These are phyloP conservation scores for Zasmidium cellare DNA, from an alignment of 2,329 filamentous ascomycete species.

Conservation along the genomic window DNA sequence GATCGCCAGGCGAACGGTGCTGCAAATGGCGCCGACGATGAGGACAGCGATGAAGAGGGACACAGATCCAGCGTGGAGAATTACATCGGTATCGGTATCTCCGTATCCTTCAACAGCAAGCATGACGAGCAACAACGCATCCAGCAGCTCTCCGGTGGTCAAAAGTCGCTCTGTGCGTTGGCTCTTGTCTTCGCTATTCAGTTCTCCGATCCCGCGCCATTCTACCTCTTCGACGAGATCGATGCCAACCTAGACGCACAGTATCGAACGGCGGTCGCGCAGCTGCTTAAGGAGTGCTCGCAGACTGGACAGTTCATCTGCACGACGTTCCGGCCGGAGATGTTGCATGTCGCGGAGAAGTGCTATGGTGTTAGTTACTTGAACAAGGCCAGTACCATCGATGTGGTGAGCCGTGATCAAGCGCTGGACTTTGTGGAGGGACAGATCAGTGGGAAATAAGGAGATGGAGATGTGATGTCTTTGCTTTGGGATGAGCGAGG, in stretches of 20 bases:
- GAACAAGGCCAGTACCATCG: constrained; percentile 92
- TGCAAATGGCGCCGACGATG: constrained; percentile 54
- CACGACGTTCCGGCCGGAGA: constrained; percentile 96
- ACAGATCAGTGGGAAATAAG: constrained; percentile 50
- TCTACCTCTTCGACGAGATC: constrained; percentile 99
- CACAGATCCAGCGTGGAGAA: constrained; percentile 69
- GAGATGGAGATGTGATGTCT: neutral
- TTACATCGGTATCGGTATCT: constrained; percentile 94
- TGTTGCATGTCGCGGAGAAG: constrained; percentile 92
- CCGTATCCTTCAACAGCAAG: constrained; percentile 97
- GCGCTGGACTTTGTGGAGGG: constrained; percentile 94
- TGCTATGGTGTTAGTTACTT: constrained; percentile 93
- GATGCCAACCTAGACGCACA: constrained; percentile 98
- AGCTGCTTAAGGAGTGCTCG: constrained; percentile 67
- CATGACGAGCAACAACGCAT: constrained; percentile 98
- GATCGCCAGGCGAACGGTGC: constrained; percentile 60
- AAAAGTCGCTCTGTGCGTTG: constrained; percentile 94
- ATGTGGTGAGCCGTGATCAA: constrained; percentile 82
- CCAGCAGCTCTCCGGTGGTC: constrained; percentile 92
- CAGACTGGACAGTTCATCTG: constrained; percentile 83
- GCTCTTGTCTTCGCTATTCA: constrained; percentile 99
- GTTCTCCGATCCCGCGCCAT: constrained; percentile 92
- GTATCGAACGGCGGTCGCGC: constrained; percentile 92
- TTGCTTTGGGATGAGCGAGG: neutral
- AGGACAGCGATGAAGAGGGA: constrained; percentile 57